Percentiles rank a stretch among this genome's conserved stretches.
Conservation (phyloP, 2,329 filamentous ascomycete genomes). For the Penicillium italicum region DNA sequence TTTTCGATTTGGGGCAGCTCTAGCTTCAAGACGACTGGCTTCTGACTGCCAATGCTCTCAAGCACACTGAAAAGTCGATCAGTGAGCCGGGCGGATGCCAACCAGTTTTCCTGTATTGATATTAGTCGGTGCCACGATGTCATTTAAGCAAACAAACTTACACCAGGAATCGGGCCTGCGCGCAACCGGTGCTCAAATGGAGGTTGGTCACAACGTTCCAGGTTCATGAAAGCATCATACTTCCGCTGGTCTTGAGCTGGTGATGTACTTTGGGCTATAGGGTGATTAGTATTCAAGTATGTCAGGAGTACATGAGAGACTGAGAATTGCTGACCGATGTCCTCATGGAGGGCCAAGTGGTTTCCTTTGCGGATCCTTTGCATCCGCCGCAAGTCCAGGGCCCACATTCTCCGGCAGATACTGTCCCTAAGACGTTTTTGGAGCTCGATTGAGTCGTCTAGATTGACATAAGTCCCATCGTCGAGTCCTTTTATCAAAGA, state of each 20-base stretch:
- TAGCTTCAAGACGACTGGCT: slow-evolving; percentile 26
- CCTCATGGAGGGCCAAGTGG: slow-evolving; percentile 34
- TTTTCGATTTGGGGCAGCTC: slow-evolving; percentile 30
- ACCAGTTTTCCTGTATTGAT: slow-evolving; percentile 32
- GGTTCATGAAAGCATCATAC: slow-evolving; percentile 42
- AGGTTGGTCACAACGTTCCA: slow-evolving; percentile 34
- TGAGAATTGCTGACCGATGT: slow-evolving; percentile 33
- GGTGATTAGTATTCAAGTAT: slow-evolving; percentile 1
- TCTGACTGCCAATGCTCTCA: slow-evolving; percentile 31
- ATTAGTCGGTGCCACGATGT: slow-evolving; percentile 18
- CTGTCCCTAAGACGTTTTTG: slow-evolving; percentile 39
- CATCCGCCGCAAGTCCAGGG: slow-evolving; percentile 41
- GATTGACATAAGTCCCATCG: slow-evolving; percentile 44
- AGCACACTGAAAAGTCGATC: slow-evolving; percentile 37
- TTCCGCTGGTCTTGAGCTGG: slow-evolving; percentile 35
- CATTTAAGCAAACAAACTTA: slow-evolving; percentile 19
- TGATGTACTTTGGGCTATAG: slow-evolving; percentile 31
- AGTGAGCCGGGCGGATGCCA: slow-evolving; percentile 34
- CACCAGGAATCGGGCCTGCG: slow-evolving; percentile 38
- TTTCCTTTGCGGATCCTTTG: slow-evolving; percentile 41
- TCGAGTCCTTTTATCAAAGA: slow-evolving; percentile 40
- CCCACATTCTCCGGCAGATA: slow-evolving; percentile 43
- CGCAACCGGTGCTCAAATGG: slow-evolving; percentile 40
- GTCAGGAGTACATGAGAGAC: not conserved
- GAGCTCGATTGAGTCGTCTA: slow-evolving; percentile 43